Percentiles rank a stretch among this genome's conserved stretches.
These are phyloP conservation scores for Cornus florida DNA, from an alignment of 148 eudicot genomes.

Conservation along the genomic window DNA sequence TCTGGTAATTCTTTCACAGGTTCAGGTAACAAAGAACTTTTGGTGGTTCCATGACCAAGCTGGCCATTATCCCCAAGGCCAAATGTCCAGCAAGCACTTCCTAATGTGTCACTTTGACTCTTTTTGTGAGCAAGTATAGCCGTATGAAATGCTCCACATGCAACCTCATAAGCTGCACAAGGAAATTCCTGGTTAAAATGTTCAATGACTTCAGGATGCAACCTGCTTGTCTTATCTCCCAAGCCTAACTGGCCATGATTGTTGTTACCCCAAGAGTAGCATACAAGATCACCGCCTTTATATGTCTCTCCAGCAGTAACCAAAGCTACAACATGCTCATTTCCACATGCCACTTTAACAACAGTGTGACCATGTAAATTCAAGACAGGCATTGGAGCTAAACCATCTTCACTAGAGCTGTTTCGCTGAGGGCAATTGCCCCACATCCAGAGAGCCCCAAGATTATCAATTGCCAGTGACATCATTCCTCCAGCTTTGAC, in stretches of 20 bases:
- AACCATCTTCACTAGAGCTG: slow-evolving; percentile 36
- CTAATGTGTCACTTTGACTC: slow-evolving; percentile 40
- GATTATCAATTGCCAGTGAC: slow-evolving; percentile 78
- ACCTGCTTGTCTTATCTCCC: slow-evolving; percentile 65
- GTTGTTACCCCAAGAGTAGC: slow-evolving; percentile 87
- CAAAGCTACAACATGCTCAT: slow-evolving; percentile 79
- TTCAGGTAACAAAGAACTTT: slow-evolving; percentile 47
- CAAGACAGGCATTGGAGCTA: slow-evolving; percentile 58
- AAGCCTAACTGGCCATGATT: slow-evolving; percentile 81
- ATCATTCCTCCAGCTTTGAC: slow-evolving; percentile 93
- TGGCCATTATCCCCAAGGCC: slow-evolving; percentile 90
- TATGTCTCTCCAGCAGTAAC: slow-evolving; percentile 63
- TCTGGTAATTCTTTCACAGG: slow-evolving; percentile 48
- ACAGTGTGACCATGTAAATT: slow-evolving; percentile 76
- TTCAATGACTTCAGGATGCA: slow-evolving; percentile 48
- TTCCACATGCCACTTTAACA: slow-evolving; percentile 94
- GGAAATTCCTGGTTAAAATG: slow-evolving; percentile 43
- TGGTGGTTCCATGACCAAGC: slow-evolving; percentile 83
- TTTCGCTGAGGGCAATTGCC: slow-evolving; percentile 73
- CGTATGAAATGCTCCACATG: slow-evolving; percentile 85
- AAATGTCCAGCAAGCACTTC: slow-evolving; percentile 79
- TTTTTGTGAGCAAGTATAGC: slow-evolving; percentile 61
- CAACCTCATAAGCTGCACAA: slow-evolving; percentile 66
- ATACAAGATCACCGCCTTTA: slow-evolving; percentile 57
- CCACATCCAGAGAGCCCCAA: slow-evolving; percentile 88